These are phyloP conservation scores for Geranium incanum DNA, from an alignment of 441 rosid genomes.

Conservation along the genomic window DNA sequence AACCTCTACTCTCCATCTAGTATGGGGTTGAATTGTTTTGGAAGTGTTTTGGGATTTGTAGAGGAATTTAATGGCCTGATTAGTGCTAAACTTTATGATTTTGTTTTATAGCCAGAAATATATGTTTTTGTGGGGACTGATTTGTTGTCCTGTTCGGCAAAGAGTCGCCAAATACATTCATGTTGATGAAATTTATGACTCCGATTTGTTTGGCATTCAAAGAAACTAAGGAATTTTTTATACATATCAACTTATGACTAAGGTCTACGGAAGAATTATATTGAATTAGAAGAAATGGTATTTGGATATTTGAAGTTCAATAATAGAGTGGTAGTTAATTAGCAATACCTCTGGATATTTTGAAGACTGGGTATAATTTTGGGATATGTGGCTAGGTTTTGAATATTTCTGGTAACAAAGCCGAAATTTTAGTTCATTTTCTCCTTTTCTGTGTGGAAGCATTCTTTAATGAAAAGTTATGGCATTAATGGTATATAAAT, in stretches of 20 bases:
- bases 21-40: neutral
- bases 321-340: neutral
- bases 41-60: neutral
- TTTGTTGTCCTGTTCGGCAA: neutral
- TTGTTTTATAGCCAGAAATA: neutral
- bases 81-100: neutral
- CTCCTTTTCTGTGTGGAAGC: neutral
- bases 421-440: neutral
- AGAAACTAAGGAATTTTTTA: neutral
- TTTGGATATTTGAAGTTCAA: neutral
- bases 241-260: neutral
- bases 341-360: neutral
- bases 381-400: neutral
- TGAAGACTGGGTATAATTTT: neutral
- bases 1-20: neutral
- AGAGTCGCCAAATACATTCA: slow-evolving; percentile 1
- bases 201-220: neutral
- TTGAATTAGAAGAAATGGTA: neutral
- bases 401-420: neutral
- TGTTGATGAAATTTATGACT: neutral
- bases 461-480: neutral
- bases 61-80: neutral
- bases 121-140: neutral
- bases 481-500: neutral
- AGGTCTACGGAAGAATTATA: neutral